Conservation (phyloP, 305 asterid genomes). For the Nicotiana rustica region DNA sequence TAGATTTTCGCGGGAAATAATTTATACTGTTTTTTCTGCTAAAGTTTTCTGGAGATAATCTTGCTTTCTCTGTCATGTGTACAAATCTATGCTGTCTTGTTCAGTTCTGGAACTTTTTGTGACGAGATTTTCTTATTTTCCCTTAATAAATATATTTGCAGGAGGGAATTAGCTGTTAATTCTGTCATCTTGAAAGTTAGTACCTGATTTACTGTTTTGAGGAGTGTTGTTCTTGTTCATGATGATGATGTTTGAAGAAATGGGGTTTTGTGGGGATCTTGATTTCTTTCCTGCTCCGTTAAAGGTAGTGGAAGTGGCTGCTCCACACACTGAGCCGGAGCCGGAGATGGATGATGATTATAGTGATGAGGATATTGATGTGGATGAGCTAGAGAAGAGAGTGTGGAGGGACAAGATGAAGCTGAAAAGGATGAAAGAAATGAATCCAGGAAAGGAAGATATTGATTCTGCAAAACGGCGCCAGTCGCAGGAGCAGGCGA, state of each 20-base stretch:
- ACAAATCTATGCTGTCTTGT: slow-evolving; percentile 46
- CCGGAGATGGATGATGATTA: slow-evolving; percentile 70
- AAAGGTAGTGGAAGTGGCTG: slow-evolving; percentile 55
- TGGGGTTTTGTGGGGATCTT: slow-evolving; percentile 71
- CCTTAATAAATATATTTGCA: slow-evolving; percentile 42
- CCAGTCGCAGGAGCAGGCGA: slow-evolving; percentile 81
- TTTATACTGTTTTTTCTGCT: background rate
- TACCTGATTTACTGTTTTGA: background rate
- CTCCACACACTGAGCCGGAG: slow-evolving; percentile 46
- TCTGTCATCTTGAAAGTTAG: slow-evolving; percentile 15
- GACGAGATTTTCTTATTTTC: background rate
- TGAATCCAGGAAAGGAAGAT: slow-evolving; percentile 58
- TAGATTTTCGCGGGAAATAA: slow-evolving; percentile 34
- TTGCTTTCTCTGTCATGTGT: slow-evolving; percentile 35
- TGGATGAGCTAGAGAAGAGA: slow-evolving; percentile 84
- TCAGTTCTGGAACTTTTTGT: background rate
- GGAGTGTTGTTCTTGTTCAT: slow-evolving; percentile 24
- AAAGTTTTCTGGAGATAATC: slow-evolving; percentile 22
- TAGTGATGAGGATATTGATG: slow-evolving; percentile 80
- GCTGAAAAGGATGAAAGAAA: slow-evolving; percentile 72
- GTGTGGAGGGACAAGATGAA: slow-evolving; percentile 89
- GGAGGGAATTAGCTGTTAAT: slow-evolving; percentile 39
- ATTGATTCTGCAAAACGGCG: slow-evolving; percentile 56
- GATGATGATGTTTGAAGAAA: slow-evolving; percentile 84
- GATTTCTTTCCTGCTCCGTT: slow-evolving; percentile 69